Evolutionary conservation across 2,329 filamentous ascomycete genomes (phyloP), one percentile per base, ranked within the genome.

Genomic region (Aspergillus sp.): DNA sequence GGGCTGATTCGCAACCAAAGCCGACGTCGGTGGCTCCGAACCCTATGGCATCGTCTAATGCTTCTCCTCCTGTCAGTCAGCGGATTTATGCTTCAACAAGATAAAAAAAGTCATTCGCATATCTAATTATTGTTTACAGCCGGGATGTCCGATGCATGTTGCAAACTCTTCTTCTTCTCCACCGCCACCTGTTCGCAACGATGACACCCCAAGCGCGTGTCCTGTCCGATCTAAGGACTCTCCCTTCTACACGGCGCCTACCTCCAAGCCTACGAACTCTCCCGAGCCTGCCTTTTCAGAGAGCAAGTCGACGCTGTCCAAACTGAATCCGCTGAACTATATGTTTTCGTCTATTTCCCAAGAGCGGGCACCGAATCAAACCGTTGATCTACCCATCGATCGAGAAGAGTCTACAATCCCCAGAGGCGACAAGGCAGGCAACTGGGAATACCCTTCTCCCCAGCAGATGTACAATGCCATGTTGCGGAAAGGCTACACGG

Each of bases 401-500:
- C 86, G 93, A 55, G 90, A 96, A 67, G 72, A 79, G 28, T 95
- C 88, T 1, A 90, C 90, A 1, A 98, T 98, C 56, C 93, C 93
- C n/a, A 86, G 86, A 55, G 88, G 87, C 58, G 82, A 86, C 56
- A 46, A 54, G 2, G 77, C 83, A 41, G 81, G 83, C 37, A 94
- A 88, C 59, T 98, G 93, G 93, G 93, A 97, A 68, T 98, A 98
- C 64, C 93, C 93, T 0, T 96, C 90, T 0, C 91, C 93, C 0
- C 93, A 98, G 72, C 93, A 98, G 69, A 98, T 98, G 93, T 98
- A 97, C 76, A 97, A 98, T 61, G 93, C 93, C 6, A 85, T 98
- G 70, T 73, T 97, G 49, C 85, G 93, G 51, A 98, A 98, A 70
- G 93, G 93, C 46, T 93, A 96, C 69, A 90, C 86, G 1, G 90